Evolutionary conservation across 2,329 filamentous ascomycete species (phyloP).

Genomic region (Trichophyton verrucosum): DNA sequence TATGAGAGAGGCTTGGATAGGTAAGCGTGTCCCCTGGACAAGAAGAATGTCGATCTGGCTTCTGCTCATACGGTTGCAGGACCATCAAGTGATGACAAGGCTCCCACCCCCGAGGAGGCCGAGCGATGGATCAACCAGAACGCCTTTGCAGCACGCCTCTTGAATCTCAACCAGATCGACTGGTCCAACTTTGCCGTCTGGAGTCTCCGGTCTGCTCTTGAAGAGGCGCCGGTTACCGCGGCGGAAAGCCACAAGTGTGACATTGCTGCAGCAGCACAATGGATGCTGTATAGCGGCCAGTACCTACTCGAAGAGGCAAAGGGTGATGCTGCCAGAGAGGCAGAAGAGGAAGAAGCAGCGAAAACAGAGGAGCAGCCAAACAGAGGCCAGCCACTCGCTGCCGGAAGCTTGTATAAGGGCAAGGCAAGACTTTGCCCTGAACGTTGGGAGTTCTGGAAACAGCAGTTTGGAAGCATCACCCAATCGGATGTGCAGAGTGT

Average conservation of each 20-base stretch:
- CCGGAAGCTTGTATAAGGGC: neutral
- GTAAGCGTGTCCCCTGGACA: neutral
- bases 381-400: neutral
- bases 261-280: neutral
- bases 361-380: neutral
- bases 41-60: neutral
- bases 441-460: slow-evolving; percentile 3
- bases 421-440: neutral
- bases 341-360: neutral
- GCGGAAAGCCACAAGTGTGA: neutral
- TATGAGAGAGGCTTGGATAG: slow-evolving; percentile 3
- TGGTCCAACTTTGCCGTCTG: slow-evolving; percentile 4
- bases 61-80: neutral
- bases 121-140: slow-evolving; percentile 3
- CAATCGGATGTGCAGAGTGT: neutral
- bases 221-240: neutral
- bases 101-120: neutral
- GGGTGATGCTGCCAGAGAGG: neutral
- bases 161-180: neutral
- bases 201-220: neutral
- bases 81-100: neutral
- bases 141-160: neutral
- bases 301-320: neutral
- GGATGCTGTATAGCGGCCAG: neutral
- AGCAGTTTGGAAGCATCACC: neutral